Evolutionary conservation across 1,139 yeast genomes (phyloP).

Genomic region (Saccharomyces hybrid): DNA sequence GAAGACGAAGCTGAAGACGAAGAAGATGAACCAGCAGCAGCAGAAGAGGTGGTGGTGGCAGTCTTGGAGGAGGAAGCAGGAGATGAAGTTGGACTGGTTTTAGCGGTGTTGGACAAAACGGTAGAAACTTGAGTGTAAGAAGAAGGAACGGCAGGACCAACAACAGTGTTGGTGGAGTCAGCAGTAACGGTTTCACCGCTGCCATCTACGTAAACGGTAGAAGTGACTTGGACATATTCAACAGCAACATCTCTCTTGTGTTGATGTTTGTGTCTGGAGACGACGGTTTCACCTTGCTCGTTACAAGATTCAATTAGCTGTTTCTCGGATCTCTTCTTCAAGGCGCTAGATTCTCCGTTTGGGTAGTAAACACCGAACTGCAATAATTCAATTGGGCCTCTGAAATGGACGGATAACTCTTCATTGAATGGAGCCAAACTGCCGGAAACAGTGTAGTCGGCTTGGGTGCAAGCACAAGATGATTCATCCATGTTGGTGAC

Average conservation of each 20-base stretch:
- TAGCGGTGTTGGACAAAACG: slow-evolving; percentile 6
- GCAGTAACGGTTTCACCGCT: slow-evolving; percentile 44
- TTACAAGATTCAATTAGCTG: slow-evolving; percentile 20
- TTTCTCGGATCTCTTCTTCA: slow-evolving; percentile 35
- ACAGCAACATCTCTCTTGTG: slow-evolving; percentile 55
- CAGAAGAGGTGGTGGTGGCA: slow-evolving; percentile 12
- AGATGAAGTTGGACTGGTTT: slow-evolving; percentile 12
- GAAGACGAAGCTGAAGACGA: slow-evolving; percentile 15
- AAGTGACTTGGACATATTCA: slow-evolving; percentile 61
- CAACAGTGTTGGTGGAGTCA: slow-evolving; percentile 13
- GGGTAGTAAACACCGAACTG: slow-evolving; percentile 75
- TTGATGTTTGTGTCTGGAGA: slow-evolving; percentile 35
- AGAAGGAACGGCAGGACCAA: slow-evolving; percentile 21
- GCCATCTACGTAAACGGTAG: slow-evolving; percentile 59
- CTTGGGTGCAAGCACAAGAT: slow-evolving; percentile 54
- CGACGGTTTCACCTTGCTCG: slow-evolving; percentile 14
- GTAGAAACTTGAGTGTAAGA: slow-evolving; percentile 20
- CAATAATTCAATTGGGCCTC: slow-evolving; percentile 78
- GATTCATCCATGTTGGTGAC: slow-evolving; percentile 64
- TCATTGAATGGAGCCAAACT: slow-evolving; percentile 75
- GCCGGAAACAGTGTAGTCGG: slow-evolving; percentile 56
- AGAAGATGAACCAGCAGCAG: slow-evolving; percentile 12
- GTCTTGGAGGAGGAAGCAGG: slow-evolving; percentile 16
- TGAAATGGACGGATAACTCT: slow-evolving; percentile 84
- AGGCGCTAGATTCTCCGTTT: slow-evolving; percentile 29